phyloP scores from a whole-genome alignment of 2,329 filamentous ascomycete species.

The Aureobasidium melanogenum region DNA sequence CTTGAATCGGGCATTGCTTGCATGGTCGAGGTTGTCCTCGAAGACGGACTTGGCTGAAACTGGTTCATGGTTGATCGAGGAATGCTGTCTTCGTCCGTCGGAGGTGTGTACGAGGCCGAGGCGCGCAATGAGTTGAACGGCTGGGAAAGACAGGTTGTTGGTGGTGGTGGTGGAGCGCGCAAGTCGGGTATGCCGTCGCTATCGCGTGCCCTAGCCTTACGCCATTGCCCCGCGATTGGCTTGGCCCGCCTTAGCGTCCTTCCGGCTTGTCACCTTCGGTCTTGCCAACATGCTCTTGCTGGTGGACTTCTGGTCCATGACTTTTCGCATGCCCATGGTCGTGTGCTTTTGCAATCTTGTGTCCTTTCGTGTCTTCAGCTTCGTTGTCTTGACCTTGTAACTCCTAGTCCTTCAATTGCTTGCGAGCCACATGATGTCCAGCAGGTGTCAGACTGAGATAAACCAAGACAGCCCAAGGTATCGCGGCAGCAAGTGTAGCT shows the following conservation, averaged over 20 bases:
- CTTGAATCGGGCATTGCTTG: conserved; percentile 60
- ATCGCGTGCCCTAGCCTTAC: not conserved
- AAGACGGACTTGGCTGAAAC: conserved; percentile 1
- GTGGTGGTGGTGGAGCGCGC: not conserved
- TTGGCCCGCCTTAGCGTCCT: not conserved
- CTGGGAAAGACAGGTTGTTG: not conserved
- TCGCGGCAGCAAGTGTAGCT: not conserved
- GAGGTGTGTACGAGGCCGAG: not conserved
- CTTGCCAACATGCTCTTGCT: not conserved
- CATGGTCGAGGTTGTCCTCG: conserved; percentile 34
- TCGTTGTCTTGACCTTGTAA: not conserved
- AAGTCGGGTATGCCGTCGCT: not conserved
- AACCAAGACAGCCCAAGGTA: not conserved
- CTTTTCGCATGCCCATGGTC: not conserved
- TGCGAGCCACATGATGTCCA: not conserved
- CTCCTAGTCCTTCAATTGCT: not conserved
- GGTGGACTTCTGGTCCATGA: not conserved
- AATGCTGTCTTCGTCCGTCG: not conserved
- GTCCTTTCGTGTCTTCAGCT: not conserved
- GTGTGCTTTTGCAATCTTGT: not conserved
- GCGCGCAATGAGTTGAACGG: not conserved
- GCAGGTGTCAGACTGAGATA: conserved; percentile 4
- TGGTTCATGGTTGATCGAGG: not conserved
- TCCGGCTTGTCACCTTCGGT: not conserved
- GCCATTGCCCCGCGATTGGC: conserved; percentile 6